These are phyloP conservation scores for Cicer arietinum DNA, from an alignment of 306 rosid genomes.

Conservation along the genomic window DNA sequence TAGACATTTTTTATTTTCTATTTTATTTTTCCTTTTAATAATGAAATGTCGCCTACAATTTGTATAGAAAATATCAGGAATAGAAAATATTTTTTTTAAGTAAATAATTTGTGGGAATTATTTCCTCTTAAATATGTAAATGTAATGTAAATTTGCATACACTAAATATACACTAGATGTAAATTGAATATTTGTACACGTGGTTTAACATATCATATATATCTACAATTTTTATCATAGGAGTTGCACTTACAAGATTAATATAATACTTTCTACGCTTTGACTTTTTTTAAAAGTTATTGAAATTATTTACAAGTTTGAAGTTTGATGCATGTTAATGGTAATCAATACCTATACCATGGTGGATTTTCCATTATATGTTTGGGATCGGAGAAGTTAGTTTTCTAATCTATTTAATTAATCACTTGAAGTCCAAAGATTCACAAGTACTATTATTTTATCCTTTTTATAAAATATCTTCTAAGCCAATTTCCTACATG, in stretches of 20 bases:
- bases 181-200: too few relatives aligned
- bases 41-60: background rate
- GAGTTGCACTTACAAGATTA: too few relatives aligned
- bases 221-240: too few relatives aligned
- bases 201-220: too few relatives aligned
- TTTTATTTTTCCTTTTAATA: background rate
- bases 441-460: background rate
- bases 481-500: background rate
- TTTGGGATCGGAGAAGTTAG: slow-evolving; percentile 7
- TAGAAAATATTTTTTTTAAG: too few relatives aligned
- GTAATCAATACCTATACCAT: background rate
- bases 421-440: slow-evolving; percentile 18
- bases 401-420: background rate
- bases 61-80: too few relatives aligned
- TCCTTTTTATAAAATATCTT: background rate
- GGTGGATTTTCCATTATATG: background rate
- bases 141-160: too few relatives aligned
- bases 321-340: background rate
- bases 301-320: background rate
- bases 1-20: background rate
- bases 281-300: too few relatives aligned
- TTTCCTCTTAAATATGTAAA: background rate
- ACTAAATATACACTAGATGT: too few relatives aligned
- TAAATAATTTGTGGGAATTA: background rate
- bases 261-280: too few relatives aligned